Conservation (phyloP, 2,329 filamentous ascomycete genomes). For the Calonectria pteridis region DNA sequence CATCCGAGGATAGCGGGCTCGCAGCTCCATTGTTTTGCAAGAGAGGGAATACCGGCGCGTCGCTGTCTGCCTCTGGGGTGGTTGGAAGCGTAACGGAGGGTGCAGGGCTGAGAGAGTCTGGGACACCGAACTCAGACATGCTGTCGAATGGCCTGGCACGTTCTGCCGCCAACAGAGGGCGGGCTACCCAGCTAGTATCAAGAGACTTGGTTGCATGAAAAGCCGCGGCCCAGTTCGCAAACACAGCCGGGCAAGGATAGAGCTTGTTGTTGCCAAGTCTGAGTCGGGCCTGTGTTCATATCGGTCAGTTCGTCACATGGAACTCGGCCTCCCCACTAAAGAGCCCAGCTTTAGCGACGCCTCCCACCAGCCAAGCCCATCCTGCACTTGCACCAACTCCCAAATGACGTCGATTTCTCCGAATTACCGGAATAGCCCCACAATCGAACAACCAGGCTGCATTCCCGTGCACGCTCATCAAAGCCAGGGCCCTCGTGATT, state of each 20-base stretch:
- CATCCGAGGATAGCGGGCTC: conserved; percentile 43
- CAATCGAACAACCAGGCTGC: neutral
- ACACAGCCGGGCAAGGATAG: neutral
- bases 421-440: neutral
- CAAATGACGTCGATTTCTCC: conserved; percentile 33
- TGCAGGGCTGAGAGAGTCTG: conserved; percentile 38
- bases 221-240: neutral
- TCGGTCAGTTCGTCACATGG: neutral
- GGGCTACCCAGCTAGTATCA: neutral
- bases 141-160: conserved; percentile 27
- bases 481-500: neutral
- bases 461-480: neutral
- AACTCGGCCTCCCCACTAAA: neutral
- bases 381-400: neutral
- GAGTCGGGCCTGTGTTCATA: neutral
- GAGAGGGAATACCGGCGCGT: conserved; percentile 50
- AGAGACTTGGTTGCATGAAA: conserved; percentile 12
- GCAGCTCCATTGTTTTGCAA: conserved; percentile 52
- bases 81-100: conserved; percentile 31
- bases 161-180: conserved; percentile 15
- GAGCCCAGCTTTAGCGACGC: neutral
- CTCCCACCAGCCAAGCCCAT: neutral
- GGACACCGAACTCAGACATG: conserved; percentile 44
- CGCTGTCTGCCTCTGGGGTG: conserved; percentile 32
- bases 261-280: conserved; percentile 6